phyloP scores from a whole-genome alignment of 1,139 yeast genomes.

The Taphrina confusa region DNA sequence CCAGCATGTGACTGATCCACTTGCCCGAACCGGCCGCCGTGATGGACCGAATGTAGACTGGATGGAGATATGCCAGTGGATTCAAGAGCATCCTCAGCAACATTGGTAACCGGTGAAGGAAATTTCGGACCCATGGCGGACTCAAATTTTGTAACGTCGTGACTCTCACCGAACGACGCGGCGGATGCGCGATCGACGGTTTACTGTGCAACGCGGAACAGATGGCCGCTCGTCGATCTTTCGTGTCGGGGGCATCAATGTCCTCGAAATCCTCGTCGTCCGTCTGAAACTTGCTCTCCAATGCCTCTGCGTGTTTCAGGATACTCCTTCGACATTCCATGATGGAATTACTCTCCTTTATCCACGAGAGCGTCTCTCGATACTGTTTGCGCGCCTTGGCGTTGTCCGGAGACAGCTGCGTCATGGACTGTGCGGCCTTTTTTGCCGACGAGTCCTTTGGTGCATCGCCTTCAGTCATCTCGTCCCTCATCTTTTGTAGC shows the following conservation, averaged over 20 bases:
- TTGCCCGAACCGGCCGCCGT: slow-evolving; percentile 31
- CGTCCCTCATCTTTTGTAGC: slow-evolving; percentile 27
- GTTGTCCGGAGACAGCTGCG: slow-evolving; percentile 22
- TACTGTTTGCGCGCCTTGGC: slow-evolving; percentile 18
- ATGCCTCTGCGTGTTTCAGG: not conserved
- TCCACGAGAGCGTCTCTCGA: slow-evolving; percentile 12
- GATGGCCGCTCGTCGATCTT: slow-evolving; percentile 27
- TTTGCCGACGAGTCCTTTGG: slow-evolving; percentile 21
- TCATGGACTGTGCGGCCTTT: slow-evolving; percentile 11
- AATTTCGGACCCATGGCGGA: slow-evolving; percentile 27
- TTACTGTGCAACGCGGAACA: slow-evolving; percentile 16
- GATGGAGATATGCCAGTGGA: slow-evolving; percentile 22
- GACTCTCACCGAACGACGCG: slow-evolving; percentile 18
- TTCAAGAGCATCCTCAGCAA: slow-evolving; percentile 20
- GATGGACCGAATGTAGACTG: slow-evolving; percentile 26
- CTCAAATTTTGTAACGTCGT: slow-evolving; percentile 26
- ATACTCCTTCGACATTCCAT: slow-evolving; percentile 2
- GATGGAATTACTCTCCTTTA: slow-evolving; percentile 22
- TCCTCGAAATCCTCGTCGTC: slow-evolving; percentile 6
- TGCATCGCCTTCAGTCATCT: slow-evolving; percentile 26
- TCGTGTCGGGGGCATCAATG: slow-evolving; percentile 8
- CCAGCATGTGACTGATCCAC: slow-evolving; percentile 28
- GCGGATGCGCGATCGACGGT: slow-evolving; percentile 31
- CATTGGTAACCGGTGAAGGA: slow-evolving; percentile 31
- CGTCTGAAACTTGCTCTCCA: slow-evolving; percentile 2